A percentile compares a stretch with the other conserved stretches of the same genome.
Evolutionary conservation across 306 rosid genomes (phyloP).

Genomic region (Vigna reflexopilosa): DNA sequence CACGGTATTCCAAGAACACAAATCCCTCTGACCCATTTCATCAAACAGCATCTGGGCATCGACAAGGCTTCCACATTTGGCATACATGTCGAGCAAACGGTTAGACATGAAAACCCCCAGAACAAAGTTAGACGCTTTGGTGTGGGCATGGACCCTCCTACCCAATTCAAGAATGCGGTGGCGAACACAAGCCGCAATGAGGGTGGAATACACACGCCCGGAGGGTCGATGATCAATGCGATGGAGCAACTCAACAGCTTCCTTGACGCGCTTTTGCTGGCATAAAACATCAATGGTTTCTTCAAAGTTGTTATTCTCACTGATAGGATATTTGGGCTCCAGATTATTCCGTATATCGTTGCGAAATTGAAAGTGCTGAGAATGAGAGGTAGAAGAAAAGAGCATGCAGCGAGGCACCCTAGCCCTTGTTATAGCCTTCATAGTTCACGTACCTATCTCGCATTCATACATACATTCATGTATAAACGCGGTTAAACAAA

Average conservation of each 20-base stretch:
- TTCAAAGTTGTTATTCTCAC: background rate
- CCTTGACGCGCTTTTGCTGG: slow-evolving; percentile 16
- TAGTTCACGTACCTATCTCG: background rate
- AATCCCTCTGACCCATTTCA: slow-evolving; percentile 17
- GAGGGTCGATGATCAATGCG: slow-evolving; percentile 1
- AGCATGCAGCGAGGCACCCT: background rate
- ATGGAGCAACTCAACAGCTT: slow-evolving; percentile 26
- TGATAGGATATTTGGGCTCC: background rate
- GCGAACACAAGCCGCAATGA: slow-evolving; percentile 3
- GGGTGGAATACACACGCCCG: slow-evolving; percentile 7
- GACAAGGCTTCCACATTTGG: slow-evolving; percentile 15
- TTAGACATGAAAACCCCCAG: background rate
- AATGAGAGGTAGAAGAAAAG: background rate
- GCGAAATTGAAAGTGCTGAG: background rate
- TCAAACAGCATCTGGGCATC: slow-evolving; percentile 12
- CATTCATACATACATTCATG: too few relatives aligned
- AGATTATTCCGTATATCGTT: background rate
- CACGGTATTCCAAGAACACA: slow-evolving; percentile 25
- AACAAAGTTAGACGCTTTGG: slow-evolving; percentile 24
- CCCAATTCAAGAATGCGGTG: slow-evolving; percentile 17
- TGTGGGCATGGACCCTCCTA: slow-evolving; percentile 9
- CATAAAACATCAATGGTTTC: slow-evolving; percentile 13
- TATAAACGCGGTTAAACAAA: too few relatives aligned
- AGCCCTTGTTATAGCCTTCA: background rate
- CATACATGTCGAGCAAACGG: slow-evolving; percentile 17